Conservation (phyloP, 129 eudicot genomes). For the Flaveria ramosissima region DNA sequence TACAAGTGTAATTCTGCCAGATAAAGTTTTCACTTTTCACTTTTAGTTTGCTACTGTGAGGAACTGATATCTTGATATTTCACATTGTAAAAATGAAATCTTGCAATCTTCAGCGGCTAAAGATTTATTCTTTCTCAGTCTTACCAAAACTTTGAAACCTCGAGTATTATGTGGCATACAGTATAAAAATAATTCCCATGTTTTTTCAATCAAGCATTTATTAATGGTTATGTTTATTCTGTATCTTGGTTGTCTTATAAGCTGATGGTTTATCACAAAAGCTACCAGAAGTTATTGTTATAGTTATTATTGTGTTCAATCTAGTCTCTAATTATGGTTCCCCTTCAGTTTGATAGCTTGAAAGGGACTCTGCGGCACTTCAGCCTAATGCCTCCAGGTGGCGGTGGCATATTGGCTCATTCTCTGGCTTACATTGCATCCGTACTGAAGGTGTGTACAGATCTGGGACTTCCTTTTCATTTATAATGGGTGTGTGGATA, state of each 20-base stretch:
- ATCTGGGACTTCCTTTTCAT: not conserved
- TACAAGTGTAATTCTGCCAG: not conserved
- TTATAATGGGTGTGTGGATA: not conserved
- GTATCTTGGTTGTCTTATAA: not conserved
- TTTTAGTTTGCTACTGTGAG: not conserved
- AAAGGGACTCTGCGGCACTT: constrained; percentile 89
- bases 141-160: not conserved
- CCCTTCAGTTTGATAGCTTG: constrained; percentile 73
- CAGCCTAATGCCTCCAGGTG: constrained; percentile 88
- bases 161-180: not conserved
- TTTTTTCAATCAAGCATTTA: not conserved
- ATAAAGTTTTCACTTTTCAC: not conserved
- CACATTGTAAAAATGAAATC: constrained; percentile 13
- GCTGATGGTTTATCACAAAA: not conserved
- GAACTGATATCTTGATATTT: not conserved
- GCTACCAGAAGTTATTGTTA: not conserved
- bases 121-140: not conserved
- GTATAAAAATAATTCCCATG: not conserved
- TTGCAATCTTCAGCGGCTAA: not conserved
- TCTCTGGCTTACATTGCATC: constrained; percentile 89
- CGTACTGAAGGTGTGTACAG: constrained; percentile 57
- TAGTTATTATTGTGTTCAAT: not conserved
- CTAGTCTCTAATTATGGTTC: constrained; percentile 26
- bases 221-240: not conserved
- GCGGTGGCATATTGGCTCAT: constrained; percentile 92